Conservation (phyloP, 495 filamentous ascomycete genomes). For the Cercophora scortea region DNA sequence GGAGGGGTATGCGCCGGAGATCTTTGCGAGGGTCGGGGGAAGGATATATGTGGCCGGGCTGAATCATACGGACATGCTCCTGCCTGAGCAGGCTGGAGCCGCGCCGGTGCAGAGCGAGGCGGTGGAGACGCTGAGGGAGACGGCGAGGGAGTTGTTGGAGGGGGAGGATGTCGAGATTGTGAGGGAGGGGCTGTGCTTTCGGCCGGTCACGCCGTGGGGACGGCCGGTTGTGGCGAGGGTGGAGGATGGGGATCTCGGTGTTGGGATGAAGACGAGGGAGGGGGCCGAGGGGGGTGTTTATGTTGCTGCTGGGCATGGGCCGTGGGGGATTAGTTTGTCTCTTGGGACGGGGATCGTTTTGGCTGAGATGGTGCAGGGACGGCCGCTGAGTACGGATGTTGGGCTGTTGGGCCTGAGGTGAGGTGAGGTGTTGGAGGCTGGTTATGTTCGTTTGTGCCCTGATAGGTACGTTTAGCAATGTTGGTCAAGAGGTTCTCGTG, state of each 20-base stretch:
- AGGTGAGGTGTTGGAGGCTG: background rate
- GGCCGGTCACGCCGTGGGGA: slow-evolving; percentile 57
- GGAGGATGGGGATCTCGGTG: slow-evolving; percentile 45
- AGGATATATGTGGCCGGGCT: slow-evolving; percentile 71
- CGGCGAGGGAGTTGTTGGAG: slow-evolving; percentile 47
- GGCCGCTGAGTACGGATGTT: slow-evolving; percentile 42
- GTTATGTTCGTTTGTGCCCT: no score
- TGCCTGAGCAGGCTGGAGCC: slow-evolving; percentile 49
- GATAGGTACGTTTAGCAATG: no score
- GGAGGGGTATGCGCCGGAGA: slow-evolving; percentile 59
- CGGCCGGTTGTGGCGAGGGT: slow-evolving; percentile 54
- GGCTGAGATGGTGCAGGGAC: slow-evolving; percentile 53
- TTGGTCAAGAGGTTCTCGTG: no score
- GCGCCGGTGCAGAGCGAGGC: slow-evolving; percentile 33
- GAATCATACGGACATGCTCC: slow-evolving; percentile 49
- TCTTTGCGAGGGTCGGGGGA: slow-evolving; percentile 57
- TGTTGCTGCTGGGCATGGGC: slow-evolving; percentile 64
- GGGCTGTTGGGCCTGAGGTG: slow-evolving; percentile 8
- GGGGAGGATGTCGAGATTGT: slow-evolving; percentile 53
- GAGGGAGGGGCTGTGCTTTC: slow-evolving; percentile 62
- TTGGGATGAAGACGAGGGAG: slow-evolving; percentile 30
- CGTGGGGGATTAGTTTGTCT: slow-evolving; percentile 59
- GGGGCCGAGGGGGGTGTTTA: slow-evolving; percentile 55
- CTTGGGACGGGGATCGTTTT: slow-evolving; percentile 62
- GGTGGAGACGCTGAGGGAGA: slow-evolving; percentile 44